These are phyloP conservation scores for Ambrosia trifida DNA, from an alignment of 129 eudicot genomes.

Conservation along the genomic window DNA sequence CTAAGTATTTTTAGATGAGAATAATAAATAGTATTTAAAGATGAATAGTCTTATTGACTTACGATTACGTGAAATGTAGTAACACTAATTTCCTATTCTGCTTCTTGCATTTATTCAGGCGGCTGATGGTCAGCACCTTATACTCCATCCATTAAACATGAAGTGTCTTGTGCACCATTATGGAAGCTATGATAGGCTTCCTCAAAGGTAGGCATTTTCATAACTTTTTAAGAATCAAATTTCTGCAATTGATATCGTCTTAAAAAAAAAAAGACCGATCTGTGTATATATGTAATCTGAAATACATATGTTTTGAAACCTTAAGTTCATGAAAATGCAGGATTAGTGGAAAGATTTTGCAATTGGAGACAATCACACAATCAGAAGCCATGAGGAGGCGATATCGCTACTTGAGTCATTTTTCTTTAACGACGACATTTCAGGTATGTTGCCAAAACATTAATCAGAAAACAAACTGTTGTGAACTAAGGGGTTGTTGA, in stretches of 20 bases:
- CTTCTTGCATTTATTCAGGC: slow-evolving; percentile 54
- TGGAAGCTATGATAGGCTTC: slow-evolving; percentile 79
- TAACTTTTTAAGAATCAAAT: background rate
- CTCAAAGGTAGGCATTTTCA: slow-evolving; percentile 56
- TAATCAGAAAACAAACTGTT: background rate
- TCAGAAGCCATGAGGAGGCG: slow-evolving; percentile 95
- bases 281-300: background rate
- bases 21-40: background rate
- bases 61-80: background rate
- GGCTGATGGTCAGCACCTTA: slow-evolving; percentile 86
- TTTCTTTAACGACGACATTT: slow-evolving; percentile 87
- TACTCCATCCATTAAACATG: slow-evolving; percentile 86
- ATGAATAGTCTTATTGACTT: background rate
- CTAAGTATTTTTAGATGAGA: background rate
- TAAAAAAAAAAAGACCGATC: background rate
- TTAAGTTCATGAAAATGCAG: slow-evolving; percentile 41
- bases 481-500: background rate
- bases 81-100: background rate
- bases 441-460: slow-evolving; percentile 48
- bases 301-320: slow-evolving; percentile 8
- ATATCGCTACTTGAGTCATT: slow-evolving; percentile 89
- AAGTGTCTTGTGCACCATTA: slow-evolving; percentile 91
- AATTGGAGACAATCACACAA: slow-evolving; percentile 83
- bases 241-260: background rate
- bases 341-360: slow-evolving; percentile 81